Percentiles rank a stretch among this genome's conserved stretches.
Evolutionary conservation across 192 early-diverging fungal species (phyloP).

Genomic region (Mortierella claussenii): DNA sequence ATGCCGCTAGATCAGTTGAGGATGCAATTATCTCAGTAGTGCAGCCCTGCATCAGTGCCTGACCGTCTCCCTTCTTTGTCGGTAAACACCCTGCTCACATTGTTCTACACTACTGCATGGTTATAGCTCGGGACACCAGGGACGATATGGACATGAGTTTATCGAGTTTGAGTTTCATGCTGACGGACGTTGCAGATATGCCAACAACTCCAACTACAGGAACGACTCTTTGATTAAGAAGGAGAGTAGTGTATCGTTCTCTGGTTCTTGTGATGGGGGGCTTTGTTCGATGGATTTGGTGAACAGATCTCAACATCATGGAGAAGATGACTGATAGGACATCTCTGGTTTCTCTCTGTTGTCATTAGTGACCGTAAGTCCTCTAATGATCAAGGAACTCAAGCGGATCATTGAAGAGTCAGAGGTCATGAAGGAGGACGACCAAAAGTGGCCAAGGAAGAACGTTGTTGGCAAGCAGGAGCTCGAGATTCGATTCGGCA

Average conservation of each 20-base stretch:
- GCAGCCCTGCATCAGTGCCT: too few relatives aligned
- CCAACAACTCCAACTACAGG: conserved; percentile 98
- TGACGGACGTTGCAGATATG: conserved; percentile 91
- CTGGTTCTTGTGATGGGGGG: not conserved
- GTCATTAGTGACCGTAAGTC: conserved; percentile 76
- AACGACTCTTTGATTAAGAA: conserved; percentile 97
- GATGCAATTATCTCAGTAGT: too few relatives aligned
- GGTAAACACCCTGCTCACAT: too few relatives aligned
- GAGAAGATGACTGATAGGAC: too few relatives aligned
- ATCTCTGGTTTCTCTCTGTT: not conserved
- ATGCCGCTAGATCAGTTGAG: too few relatives aligned
- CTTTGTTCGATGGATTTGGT: too few relatives aligned
- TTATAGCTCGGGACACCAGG: conserved; percentile 86
- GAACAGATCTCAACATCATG: too few relatives aligned
- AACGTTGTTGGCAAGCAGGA: conserved; percentile 93
- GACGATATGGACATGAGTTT: conserved; percentile 98
- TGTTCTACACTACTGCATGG: not conserved
- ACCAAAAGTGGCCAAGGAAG: conserved; percentile 89
- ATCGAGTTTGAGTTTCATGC: conserved; percentile 95
- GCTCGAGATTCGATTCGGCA: conserved; percentile 91
- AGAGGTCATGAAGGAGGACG: conserved; percentile 95
- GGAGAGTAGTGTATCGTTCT: conserved; percentile 64
- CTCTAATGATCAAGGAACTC: conserved; percentile 84
- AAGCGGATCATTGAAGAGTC: conserved; percentile 90
- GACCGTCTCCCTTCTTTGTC: too few relatives aligned